Percentiles rank a stretch among this genome's conserved stretches.
These are phyloP conservation scores for Candida nitratophila DNA, from an alignment of 805 yeast genomes.

Conservation along the genomic window DNA sequence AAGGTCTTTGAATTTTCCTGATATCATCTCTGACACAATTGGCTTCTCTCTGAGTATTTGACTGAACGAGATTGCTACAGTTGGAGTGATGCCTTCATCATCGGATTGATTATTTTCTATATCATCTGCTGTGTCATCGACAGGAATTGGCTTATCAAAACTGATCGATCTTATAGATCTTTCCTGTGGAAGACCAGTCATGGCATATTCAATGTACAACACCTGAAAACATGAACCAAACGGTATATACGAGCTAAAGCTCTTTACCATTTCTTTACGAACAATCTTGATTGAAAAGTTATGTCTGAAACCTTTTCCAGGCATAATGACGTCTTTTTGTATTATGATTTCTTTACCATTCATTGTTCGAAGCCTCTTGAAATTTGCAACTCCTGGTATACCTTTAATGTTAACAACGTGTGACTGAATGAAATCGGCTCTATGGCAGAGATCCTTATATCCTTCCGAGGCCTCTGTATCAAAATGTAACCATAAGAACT, in stretches of 20 bases:
- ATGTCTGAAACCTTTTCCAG: constrained; percentile 52
- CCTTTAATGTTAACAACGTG: constrained; percentile 44
- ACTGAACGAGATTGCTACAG: constrained; percentile 23
- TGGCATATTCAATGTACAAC: constrained; percentile 49
- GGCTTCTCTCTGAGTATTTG: constrained; percentile 35
- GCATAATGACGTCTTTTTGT: constrained; percentile 45
- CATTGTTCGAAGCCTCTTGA: constrained; percentile 37
- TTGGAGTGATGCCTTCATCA: neutral
- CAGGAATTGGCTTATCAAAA: neutral
- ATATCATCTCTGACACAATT: constrained; percentile 27
- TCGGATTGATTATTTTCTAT: neutral
- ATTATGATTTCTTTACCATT: constrained; percentile 50
- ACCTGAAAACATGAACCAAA: constrained; percentile 50
- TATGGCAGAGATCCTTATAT: constrained; percentile 47
- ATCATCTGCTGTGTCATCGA: neutral
- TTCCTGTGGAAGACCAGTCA: constrained; percentile 35
- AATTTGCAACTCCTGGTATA: constrained; percentile 20
- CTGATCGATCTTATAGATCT: constrained; percentile 2
- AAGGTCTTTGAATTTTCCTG: constrained; percentile 30
- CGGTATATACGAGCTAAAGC: constrained; percentile 55
- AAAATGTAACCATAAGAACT: constrained; percentile 31
- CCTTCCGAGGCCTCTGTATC: constrained; percentile 32
- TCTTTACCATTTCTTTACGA: constrained; percentile 39
- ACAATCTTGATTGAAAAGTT: constrained; percentile 37
- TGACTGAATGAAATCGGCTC: constrained; percentile 53